Base-by-base conservation (phyloP, 495 filamentous ascomycete species). In the Xylaria intraflava region DNA sequence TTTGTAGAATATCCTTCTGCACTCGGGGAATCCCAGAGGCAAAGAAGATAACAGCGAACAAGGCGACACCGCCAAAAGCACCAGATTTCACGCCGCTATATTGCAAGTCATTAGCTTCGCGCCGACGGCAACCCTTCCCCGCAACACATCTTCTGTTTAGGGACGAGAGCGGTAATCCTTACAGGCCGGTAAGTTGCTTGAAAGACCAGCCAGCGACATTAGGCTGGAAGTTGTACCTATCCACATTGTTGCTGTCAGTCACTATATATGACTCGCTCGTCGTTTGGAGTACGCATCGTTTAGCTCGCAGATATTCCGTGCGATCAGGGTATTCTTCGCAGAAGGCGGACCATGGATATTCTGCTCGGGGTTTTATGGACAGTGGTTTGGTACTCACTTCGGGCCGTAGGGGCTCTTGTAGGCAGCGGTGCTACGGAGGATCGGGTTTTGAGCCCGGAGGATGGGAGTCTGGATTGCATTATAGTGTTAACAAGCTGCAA, bases 1-100 rank as follows among this genome's bases (percentile, higher is more conserved):
- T 79, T 73, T 82, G 62, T n/a, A 79, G 69, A 63, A 85, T 76
- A 56, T 85, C 82, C 17, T 61, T 51, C 61, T 75, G 62, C 52
- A 85, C 70, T 29, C 63, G 60, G 38, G 82, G 82, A 24, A 85
- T 77, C 49, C 79, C 81, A 22, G 79, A 80, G 62, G 81, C 77
- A 65, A 74, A 81, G 72, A 70, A 83, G 57, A 85, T 71, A 50
- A 79, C 74, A 60, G 73, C 71, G 61, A 83, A 72, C 51, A 80
- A 73, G 43, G 74, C 80, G 31, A 78, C 74, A 38, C 70, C 75
- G 49, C 78, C 80, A 63, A 83, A 82, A 11, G 66, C 65, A 44
- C 62, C 75, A 9, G 68, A 58, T 41, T 72, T 75, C 33, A 69
- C 42, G 42, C 69, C 76, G 31, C 80, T 83, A 40, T 57, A n/a